These are phyloP conservation scores for Arachis hypogaea DNA, from an alignment of 306 rosid genomes.

Conservation along the genomic window DNA sequence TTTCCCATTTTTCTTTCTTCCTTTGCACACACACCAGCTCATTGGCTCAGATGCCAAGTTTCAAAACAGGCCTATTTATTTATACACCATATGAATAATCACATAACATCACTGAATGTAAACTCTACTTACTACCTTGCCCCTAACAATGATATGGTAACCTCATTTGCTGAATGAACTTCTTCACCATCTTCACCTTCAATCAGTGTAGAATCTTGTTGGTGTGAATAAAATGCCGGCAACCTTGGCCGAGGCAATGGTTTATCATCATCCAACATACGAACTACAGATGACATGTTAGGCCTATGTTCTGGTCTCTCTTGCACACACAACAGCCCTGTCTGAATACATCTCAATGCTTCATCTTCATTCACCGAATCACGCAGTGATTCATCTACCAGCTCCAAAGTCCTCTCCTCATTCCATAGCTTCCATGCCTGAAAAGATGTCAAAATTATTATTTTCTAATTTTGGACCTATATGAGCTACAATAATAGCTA, in stretches of 20 bases:
- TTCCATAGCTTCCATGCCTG: slow-evolving; percentile 45
- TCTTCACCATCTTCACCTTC: background rate
- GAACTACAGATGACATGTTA: slow-evolving; percentile 35
- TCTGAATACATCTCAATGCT: slow-evolving; percentile 27
- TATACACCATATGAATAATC: background rate
- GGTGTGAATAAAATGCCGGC: slow-evolving; percentile 39
- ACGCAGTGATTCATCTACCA: slow-evolving; percentile 18
- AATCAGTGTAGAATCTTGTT: background rate
- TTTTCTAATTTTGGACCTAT: too few species aligned
- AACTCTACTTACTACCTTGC: slow-evolving; percentile 26
- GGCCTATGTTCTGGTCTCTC: slow-evolving; percentile 43
- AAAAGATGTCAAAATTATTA: background rate
- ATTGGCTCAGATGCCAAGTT: too few species aligned
- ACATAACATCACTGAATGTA: background rate
- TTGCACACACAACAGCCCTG: slow-evolving; percentile 39
- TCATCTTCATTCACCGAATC: background rate
- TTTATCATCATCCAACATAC: slow-evolving; percentile 43
- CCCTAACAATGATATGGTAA: slow-evolving; percentile 24
- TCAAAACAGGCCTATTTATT: too few species aligned
- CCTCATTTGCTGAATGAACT: background rate
- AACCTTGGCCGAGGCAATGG: slow-evolving; percentile 18
- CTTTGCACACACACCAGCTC: too few species aligned
- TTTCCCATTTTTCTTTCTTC: too few species aligned
- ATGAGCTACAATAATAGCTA: too few species aligned
- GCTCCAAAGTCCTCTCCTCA: slow-evolving; percentile 28